phyloP scores from a whole-genome alignment of 306 rosid species.

The Lablab purpureus region DNA sequence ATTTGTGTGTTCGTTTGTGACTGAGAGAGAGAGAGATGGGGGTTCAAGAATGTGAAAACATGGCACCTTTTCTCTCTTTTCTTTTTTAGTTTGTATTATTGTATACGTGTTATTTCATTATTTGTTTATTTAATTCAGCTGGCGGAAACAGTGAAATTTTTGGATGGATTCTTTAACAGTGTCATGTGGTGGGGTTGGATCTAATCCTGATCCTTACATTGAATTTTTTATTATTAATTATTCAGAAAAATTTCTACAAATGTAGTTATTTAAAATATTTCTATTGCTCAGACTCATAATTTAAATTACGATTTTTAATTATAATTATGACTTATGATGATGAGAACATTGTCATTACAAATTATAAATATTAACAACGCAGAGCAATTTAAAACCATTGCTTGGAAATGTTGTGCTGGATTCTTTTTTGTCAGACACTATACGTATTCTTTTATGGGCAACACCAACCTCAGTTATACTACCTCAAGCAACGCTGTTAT shows the following conservation, averaged over 20 bases:
- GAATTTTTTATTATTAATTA: constrained; percentile 42
- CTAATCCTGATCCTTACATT: constrained; percentile 44
- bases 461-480: constrained; percentile 2
- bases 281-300: neutral
- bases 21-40: neutral
- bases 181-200: constrained; percentile 68
- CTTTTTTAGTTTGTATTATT: neutral
- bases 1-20: neutral
- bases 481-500: neutral
- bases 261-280: constrained; percentile 26
- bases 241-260: constrained; percentile 47
- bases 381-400: neutral
- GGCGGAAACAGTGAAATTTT: constrained; percentile 31
- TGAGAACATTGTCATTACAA: neutral
- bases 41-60: constrained; percentile 43
- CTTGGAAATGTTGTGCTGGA: neutral
- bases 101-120: neutral
- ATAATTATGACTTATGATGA: neutral
- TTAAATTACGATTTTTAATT: neutral
- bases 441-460: neutral
- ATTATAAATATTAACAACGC: neutral
- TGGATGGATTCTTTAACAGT: constrained; percentile 35
- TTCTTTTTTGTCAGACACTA: neutral
- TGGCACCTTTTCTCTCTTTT: neutral
- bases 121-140: constrained; percentile 23